These are phyloP conservation scores for Coelastrella sp. DNA, from an alignment of 139 green algal genomes.

Conservation along the genomic window DNA sequence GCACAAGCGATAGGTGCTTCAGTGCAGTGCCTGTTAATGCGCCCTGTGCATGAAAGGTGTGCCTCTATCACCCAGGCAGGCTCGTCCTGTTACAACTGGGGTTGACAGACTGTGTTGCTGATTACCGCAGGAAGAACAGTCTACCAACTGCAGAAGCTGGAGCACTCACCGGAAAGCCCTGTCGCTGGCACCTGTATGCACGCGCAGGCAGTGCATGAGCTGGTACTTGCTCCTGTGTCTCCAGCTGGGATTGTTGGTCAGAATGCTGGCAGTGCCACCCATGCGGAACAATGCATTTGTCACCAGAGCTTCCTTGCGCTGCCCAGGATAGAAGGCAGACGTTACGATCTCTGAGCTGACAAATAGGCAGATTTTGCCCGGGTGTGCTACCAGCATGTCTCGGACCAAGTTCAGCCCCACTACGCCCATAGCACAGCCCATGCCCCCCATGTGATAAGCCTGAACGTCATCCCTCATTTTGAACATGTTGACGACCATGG, in stretches of 20 bases:
- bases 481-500: slow-evolving; percentile 83
- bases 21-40: not conserved
- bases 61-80: not conserved
- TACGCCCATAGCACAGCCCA: slow-evolving; percentile 86
- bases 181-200: slow-evolving; percentile 61
- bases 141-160: not conserved
- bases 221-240: slow-evolving; percentile 61
- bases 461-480: slow-evolving; percentile 78
- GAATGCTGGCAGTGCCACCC: slow-evolving; percentile 63
- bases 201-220: slow-evolving; percentile 57
- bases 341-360: slow-evolving; percentile 45
- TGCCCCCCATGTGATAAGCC: slow-evolving; percentile 81
- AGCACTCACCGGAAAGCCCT: slow-evolving; percentile 54
- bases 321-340: slow-evolving; percentile 46
- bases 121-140: not conserved
- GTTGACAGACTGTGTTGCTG: not conserved
- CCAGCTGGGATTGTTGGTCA: slow-evolving; percentile 76
- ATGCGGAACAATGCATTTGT: slow-evolving; percentile 69
- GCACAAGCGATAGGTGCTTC: no score
- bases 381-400: slow-evolving; percentile 56
- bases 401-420: slow-evolving; percentile 79
- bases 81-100: not conserved
- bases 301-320: slow-evolving; percentile 61
- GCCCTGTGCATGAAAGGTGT: not conserved
- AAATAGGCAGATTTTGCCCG: slow-evolving; percentile 48